Conservation (phyloP, 129 eudicot species). For the Daucus carota region DNA sequence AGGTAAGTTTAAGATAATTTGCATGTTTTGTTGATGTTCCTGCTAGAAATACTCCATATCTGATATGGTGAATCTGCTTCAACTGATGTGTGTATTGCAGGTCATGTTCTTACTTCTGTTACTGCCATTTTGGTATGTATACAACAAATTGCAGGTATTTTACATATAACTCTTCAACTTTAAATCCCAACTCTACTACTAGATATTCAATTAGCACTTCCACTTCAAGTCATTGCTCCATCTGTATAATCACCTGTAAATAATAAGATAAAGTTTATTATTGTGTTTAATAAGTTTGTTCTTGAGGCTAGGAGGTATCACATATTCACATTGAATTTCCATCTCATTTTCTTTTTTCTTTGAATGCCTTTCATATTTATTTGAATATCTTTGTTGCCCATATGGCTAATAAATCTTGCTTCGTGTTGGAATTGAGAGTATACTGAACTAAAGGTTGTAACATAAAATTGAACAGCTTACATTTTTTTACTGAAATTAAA, state of each 20-base stretch:
- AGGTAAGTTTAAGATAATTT: constrained; percentile 35
- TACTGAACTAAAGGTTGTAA: neutral
- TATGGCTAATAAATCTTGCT: neutral
- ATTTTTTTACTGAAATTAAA: no score
- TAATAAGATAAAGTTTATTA: neutral
- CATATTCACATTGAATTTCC: neutral
- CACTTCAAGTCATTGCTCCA: neutral
- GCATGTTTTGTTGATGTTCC: neutral
- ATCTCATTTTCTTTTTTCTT: neutral
- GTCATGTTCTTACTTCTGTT: constrained; percentile 72
- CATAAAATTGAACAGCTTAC: neutral
- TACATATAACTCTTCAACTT: neutral
- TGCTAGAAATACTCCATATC: neutral
- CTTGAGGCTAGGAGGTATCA: neutral
- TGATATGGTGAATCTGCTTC: neutral
- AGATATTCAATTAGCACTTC: neutral
- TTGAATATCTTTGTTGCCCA: neutral
- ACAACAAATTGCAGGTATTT: constrained; percentile 79
- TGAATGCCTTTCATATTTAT: neutral
- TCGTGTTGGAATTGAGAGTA: neutral
- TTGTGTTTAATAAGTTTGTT: neutral
- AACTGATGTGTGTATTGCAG: constrained; percentile 28
- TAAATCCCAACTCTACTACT: neutral
- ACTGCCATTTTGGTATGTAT: constrained; percentile 77
- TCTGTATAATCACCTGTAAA: neutral